Conservation (phyloP, 371 early-diverging fungal genomes). For the Mucor circinelloides region DNA sequence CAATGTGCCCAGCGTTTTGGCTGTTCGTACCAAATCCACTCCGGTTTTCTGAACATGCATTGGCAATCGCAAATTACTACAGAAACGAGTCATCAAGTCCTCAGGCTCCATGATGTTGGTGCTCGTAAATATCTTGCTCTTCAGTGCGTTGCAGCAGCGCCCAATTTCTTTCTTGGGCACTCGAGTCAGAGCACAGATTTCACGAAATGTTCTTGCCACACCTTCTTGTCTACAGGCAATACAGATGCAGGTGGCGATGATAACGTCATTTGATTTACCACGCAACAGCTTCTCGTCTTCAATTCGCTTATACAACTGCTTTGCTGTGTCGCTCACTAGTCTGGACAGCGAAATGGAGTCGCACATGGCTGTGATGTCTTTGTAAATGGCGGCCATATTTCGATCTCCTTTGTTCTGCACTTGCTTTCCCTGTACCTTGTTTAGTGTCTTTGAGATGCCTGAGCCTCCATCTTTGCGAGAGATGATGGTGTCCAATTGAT, state of each 20-base stretch:
- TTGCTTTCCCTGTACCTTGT: conserved; percentile 66
- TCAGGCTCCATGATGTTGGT: conserved; percentile 70
- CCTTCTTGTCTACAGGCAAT: conserved; percentile 93
- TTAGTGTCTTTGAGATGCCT: conserved; percentile 70
- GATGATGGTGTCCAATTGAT: conserved; percentile 92
- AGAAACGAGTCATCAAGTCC: conserved; percentile 86
- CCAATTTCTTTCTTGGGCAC: conserved; percentile 93
- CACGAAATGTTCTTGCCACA: conserved; percentile 96
- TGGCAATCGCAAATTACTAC: conserved; percentile 73
- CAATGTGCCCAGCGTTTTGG: conserved; percentile 78
- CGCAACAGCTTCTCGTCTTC: conserved; percentile 86
- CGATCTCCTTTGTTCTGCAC: conserved; percentile 63
- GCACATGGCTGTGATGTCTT: conserved; percentile 89
- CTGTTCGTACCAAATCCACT: conserved; percentile 68
- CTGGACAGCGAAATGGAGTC: conserved; percentile 88
- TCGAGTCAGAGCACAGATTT: conserved; percentile 91
- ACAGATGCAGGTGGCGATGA: conserved; percentile 96
- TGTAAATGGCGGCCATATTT: conserved; percentile 86
- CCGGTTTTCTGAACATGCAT: conserved; percentile 74
- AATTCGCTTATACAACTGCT: conserved; percentile 90
- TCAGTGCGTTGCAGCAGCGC: conserved; percentile 79
- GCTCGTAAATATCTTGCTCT: conserved; percentile 64
- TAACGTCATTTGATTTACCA: conserved; percentile 88
- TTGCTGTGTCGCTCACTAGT: conserved; percentile 90
- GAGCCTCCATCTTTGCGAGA: conserved; percentile 78